Evolutionary conservation across 352 stramenopile species (phyloP).

Genomic region (Globisporangium acanthophoron): DNA sequence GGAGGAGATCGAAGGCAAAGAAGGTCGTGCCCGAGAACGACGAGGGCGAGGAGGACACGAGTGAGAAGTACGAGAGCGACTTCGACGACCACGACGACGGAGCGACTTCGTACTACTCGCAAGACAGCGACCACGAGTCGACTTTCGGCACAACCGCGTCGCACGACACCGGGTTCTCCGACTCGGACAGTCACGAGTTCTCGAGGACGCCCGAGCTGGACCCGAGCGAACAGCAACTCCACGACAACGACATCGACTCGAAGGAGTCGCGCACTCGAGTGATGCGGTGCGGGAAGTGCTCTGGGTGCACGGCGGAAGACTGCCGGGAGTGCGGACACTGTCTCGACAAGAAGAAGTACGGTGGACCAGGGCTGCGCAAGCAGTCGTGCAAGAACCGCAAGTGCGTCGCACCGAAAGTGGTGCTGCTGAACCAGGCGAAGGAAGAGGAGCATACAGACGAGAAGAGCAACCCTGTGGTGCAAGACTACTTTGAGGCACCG

Average conservation of each 20-base stretch:
- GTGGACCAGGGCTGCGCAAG: conserved; percentile 76
- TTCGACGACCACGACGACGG: conserved; percentile 22
- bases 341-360: conserved; percentile 90
- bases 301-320: conserved; percentile 71
- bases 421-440: conserved; percentile 61
- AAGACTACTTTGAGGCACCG: conserved; percentile 23
- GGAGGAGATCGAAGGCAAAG: conserved; percentile 23
- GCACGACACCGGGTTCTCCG: conserved; percentile 17
- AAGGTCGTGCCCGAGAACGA: conserved; percentile 5
- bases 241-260: conserved; percentile 34
- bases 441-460: conserved; percentile 52
- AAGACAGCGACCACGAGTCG: conserved; percentile 54
- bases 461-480: conserved; percentile 30
- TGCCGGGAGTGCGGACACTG: conserved; percentile 86
- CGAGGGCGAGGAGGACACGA: conserved; percentile 22
- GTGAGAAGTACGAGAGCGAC: conserved; percentile 33
- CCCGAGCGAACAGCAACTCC: conserved; percentile 3
- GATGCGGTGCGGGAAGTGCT: conserved; percentile 71
- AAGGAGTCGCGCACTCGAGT: conserved; percentile 65
- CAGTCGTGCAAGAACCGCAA: conserved; percentile 87
- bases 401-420: conserved; percentile 61
- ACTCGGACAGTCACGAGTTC: conserved; percentile 18
- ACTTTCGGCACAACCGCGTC: conserved; percentile 15
- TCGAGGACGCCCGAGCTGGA: conserved; percentile 17
- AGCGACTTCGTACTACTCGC: conserved; percentile 37